A percentile compares a stretch with the other conserved stretches of the same genome.
Conservation (phyloP, 768 basidiomycete species). For the Postia placenta region DNA sequence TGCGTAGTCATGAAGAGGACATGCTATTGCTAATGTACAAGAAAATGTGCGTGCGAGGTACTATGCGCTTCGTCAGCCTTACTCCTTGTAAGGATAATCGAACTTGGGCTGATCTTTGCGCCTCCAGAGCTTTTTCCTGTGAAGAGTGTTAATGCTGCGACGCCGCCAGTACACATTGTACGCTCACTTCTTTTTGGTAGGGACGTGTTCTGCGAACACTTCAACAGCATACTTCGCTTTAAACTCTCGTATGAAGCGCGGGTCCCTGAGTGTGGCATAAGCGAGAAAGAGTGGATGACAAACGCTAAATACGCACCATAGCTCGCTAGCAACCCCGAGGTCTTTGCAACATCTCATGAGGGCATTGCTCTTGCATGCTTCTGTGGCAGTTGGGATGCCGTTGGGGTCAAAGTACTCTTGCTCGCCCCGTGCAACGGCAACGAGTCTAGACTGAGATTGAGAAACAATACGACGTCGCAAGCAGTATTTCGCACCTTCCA, state of each 20-base stretch:
- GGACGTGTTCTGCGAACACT: constrained; percentile 76
- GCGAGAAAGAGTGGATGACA: neutral
- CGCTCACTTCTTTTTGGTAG: constrained; percentile 87
- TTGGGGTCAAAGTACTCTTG: constrained; percentile 93
- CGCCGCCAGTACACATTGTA: neutral
- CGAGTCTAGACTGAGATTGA: constrained; percentile 46
- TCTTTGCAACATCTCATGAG: constrained; percentile 98
- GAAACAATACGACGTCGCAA: neutral
- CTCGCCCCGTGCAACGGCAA: constrained; percentile 89
- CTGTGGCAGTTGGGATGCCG: constrained; percentile 89
- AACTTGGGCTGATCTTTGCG: constrained; percentile 83
- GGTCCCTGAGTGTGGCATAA: constrained; percentile 57
- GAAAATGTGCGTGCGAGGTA: neutral
- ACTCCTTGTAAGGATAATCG: constrained; percentile 84
- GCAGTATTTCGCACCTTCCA: constrained; percentile 58
- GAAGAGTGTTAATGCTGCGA: neutral
- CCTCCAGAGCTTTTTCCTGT: constrained; percentile 87
- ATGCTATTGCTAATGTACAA: neutral
- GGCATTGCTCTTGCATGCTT: constrained; percentile 94
- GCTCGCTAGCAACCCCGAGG: constrained; percentile 90
- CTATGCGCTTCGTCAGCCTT: too few relatives aligned
- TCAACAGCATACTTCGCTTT: constrained; percentile 80
- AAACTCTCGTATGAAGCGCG: constrained; percentile 91
- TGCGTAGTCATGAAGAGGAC: too few relatives aligned
- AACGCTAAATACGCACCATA: constrained; percentile 61